Percentiles rank a stretch among this genome's conserved stretches.
phyloP scores from a whole-genome alignment of 768 basidiomycete species.

The Lactarius evosmus region DNA sequence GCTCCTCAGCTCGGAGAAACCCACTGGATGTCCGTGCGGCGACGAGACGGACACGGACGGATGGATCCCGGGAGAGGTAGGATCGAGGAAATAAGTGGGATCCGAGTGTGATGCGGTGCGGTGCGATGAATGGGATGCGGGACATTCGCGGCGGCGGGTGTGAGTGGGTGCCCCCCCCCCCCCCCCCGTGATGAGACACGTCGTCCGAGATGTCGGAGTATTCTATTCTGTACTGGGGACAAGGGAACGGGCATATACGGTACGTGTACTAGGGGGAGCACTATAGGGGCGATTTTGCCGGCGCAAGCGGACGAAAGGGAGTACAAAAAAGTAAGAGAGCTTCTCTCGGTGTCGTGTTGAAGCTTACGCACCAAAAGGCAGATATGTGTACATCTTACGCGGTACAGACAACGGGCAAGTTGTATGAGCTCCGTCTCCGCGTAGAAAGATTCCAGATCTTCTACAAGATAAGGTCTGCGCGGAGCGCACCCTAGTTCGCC shows the following conservation, averaged over 20 bases:
- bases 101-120: background rate
- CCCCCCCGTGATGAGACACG: background rate
- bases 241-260: background rate
- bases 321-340: conserved; percentile 1
- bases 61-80: background rate
- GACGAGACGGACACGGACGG: conserved; percentile 11
- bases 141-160: conserved; percentile 5
- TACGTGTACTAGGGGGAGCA: background rate
- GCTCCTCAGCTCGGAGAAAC: conserved; percentile 2
- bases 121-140: conserved; percentile 1
- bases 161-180: background rate
- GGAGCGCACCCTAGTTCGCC: conserved; percentile 12
- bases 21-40: conserved; percentile 11
- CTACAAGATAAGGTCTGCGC: conserved; percentile 24
- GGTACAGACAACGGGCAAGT: background rate
- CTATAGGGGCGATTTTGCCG: conserved; percentile 13
- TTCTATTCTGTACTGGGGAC: background rate
- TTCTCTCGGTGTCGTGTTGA: conserved; percentile 7
- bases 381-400: background rate
- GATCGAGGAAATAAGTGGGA: background rate
- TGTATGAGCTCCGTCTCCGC: conserved; percentile 6
- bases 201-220: background rate
- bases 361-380: background rate
- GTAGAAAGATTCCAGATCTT: conserved; percentile 24
- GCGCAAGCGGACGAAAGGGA: conserved; percentile 4